Evolutionary conservation across 805 yeast genomes (phyloP).

Genomic region (Tetrapisispora arboricola): DNA sequence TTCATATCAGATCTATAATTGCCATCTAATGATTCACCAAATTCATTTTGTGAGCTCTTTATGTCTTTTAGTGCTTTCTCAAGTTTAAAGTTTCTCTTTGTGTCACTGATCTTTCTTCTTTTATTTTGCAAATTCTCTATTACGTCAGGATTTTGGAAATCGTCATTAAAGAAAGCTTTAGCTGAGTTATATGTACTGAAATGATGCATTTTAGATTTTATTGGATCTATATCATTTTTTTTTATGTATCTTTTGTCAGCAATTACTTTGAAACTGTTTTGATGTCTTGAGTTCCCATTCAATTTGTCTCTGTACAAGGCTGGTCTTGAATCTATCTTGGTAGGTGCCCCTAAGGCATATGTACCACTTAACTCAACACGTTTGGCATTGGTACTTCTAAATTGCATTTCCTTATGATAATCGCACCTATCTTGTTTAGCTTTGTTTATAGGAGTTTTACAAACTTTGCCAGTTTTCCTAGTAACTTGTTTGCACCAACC

Average conservation of each 20-base stretch:
- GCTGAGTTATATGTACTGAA: constrained; percentile 37
- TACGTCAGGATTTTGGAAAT: constrained; percentile 39
- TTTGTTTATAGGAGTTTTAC: constrained; percentile 52
- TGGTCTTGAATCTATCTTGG: constrained; percentile 34
- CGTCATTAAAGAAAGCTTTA: constrained; percentile 41
- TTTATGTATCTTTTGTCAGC: constrained; percentile 16
- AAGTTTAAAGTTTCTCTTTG: constrained; percentile 23
- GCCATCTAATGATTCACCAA: constrained; percentile 7
- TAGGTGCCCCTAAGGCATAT: constrained; percentile 47
- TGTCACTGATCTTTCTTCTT: constrained; percentile 33
- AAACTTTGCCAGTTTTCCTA: constrained; percentile 39
- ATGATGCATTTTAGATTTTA: constrained; percentile 13
- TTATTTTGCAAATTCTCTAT: constrained; percentile 31
- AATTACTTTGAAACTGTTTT: constrained; percentile 7
- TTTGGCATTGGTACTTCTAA: constrained; percentile 42
- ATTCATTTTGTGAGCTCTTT: not conserved
- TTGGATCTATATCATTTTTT: constrained; percentile 9
- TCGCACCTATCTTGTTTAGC: constrained; percentile 50
- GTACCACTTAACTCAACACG: constrained; percentile 70
- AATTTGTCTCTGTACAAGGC: constrained; percentile 25
- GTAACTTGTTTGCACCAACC: constrained; percentile 51
- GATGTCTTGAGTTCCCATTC: not conserved
- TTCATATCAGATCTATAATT: not conserved
- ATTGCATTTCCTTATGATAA: constrained; percentile 54
- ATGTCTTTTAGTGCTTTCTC: constrained; percentile 23